Conservation (phyloP, 805 yeast species). For the Metschnikowia santaceciliae region DNA sequence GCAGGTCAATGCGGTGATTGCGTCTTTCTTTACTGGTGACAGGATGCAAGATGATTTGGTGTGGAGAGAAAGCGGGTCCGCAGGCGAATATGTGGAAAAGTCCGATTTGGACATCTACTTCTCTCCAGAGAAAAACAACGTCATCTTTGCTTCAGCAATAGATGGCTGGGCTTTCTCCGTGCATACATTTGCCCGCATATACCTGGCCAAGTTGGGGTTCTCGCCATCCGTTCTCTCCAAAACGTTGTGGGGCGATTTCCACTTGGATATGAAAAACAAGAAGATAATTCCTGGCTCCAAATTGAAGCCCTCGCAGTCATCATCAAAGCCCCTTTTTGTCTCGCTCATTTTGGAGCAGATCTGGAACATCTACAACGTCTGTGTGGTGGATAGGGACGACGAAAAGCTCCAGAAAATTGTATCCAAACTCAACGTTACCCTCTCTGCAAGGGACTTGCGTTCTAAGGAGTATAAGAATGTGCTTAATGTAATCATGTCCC, state of each 20-base stretch:
- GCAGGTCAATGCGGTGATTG: constrained; percentile 92
- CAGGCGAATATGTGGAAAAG: constrained; percentile 59
- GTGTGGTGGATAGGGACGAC: constrained; percentile 58
- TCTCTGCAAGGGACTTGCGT: constrained; percentile 70
- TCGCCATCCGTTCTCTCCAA: constrained; percentile 73
- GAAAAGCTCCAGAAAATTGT: constrained; percentile 76
- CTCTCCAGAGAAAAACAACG: constrained; percentile 83
- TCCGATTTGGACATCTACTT: constrained; percentile 83
- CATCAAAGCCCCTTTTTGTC: constrained; percentile 77
- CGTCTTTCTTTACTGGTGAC: constrained; percentile 89
- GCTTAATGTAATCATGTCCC: constrained; percentile 68
- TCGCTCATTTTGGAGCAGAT: constrained; percentile 82
- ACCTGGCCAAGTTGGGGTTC: constrained; percentile 80
- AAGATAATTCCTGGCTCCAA: constrained; percentile 68
- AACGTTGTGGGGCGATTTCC: constrained; percentile 95
- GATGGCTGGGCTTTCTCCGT: constrained; percentile 98
- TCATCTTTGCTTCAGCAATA: constrained; percentile 82
- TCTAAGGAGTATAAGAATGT: constrained; percentile 71
- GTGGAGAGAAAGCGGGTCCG: constrained; percentile 65
- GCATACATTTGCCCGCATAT: constrained; percentile 81
- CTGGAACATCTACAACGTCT: constrained; percentile 84
- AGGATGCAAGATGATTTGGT: constrained; percentile 82
- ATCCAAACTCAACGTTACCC: constrained; percentile 59
- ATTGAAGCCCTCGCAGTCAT: constrained; percentile 48
- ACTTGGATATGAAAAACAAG: constrained; percentile 84